phyloP scores from a whole-genome alignment of 164 flowering plant genomes.

The Litsea cubeba region DNA sequence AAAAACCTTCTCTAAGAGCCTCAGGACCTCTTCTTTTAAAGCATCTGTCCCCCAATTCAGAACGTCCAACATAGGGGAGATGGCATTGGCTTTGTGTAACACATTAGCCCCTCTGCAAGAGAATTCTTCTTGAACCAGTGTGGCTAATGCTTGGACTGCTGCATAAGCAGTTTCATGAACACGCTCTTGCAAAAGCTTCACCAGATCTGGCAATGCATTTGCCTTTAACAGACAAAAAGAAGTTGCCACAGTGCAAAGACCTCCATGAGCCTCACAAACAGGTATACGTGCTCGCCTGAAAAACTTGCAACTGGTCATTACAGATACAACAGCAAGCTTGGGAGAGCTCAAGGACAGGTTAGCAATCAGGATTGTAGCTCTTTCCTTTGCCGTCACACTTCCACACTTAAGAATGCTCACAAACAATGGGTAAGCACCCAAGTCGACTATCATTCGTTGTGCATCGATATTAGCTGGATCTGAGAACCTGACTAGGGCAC shows the following conservation, averaged over 20 bases:
- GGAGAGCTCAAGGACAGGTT: constrained; percentile 47
- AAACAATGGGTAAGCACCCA: constrained; percentile 47
- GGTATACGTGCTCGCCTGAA: constrained; percentile 19
- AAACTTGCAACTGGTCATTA: constrained; percentile 26
- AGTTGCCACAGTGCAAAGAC: constrained; percentile 34
- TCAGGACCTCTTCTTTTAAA: constrained; percentile 47
- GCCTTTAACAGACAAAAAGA: constrained; percentile 60
- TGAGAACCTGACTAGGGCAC: constrained; percentile 62
- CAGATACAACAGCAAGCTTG: constrained; percentile 22
- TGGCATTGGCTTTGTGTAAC: constrained; percentile 48
- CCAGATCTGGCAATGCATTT: constrained; percentile 48
- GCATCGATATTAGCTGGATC: constrained; percentile 47
- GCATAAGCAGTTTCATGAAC: constrained; percentile 51
- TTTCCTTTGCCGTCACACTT: constrained; percentile 45
- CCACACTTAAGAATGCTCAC: constrained; percentile 34
- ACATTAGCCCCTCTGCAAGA: constrained; percentile 42
- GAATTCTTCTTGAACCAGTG: constrained; percentile 39
- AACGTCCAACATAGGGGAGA: constrained; percentile 33
- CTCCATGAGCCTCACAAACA: constrained; percentile 46
- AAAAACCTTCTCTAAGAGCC: constrained; percentile 53
- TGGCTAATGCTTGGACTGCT: constrained; percentile 59
- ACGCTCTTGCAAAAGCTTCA: constrained; percentile 34
- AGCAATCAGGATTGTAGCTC: constrained; percentile 56
- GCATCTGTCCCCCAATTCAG: constrained; percentile 50
- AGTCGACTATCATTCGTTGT: constrained; percentile 43